A percentile compares a stretch with the other conserved stretches of the same genome.
These are phyloP conservation scores for Lentinula aciculospora DNA, from an alignment of 768 basidiomycete species.

Conservation along the genomic window DNA sequence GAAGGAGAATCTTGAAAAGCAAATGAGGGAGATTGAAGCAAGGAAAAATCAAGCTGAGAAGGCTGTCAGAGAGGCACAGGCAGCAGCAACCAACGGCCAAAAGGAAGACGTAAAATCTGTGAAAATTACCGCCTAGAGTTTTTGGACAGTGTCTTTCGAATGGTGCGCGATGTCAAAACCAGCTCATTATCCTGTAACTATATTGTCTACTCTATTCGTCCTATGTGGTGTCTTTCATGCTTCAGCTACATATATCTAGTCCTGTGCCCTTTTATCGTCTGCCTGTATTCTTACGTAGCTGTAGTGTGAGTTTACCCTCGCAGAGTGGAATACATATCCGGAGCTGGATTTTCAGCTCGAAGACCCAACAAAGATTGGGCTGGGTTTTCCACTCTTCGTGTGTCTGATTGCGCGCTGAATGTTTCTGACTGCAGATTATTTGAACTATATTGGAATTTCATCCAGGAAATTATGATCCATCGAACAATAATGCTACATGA, in stretches of 20 bases:
- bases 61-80: slow-evolving; percentile 62
- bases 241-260: background rate
- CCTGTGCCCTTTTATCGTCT: background rate
- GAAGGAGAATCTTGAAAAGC: slow-evolving; percentile 41
- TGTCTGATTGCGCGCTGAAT: background rate
- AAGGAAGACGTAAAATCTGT: slow-evolving; percentile 53
- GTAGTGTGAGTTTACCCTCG: background rate
- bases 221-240: background rate
- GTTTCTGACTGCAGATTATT: background rate
- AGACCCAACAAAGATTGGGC: background rate
- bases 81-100: slow-evolving; percentile 46
- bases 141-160: background rate
- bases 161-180: background rate
- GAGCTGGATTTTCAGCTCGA: background rate
- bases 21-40: slow-evolving; percentile 64
- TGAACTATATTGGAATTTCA: background rate
- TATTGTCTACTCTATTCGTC: background rate
- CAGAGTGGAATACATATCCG: background rate
- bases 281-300: background rate
- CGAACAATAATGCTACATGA: background rate
- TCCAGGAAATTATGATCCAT: background rate
- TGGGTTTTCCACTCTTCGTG: background rate
- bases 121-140: slow-evolving; percentile 31
- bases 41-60: slow-evolving; percentile 58
- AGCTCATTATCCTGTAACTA: background rate